Evolutionary conservation across 495 filamentous ascomycete genomes (phyloP).

Genomic region (Trichodelitschia bisporula): DNA sequence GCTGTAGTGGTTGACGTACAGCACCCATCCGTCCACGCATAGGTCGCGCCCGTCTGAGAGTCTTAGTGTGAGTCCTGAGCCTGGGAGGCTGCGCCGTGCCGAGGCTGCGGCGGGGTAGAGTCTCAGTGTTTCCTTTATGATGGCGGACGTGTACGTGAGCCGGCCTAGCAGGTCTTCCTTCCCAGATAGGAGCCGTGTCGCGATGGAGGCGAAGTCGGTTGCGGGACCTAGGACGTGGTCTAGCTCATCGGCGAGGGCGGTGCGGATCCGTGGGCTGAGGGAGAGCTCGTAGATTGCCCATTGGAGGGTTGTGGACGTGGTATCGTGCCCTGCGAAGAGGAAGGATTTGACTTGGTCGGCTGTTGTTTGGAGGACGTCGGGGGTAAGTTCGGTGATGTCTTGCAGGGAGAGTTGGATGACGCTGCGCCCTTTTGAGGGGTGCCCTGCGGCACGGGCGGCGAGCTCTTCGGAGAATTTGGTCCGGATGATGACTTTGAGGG

Average conservation of each 20-base stretch:
- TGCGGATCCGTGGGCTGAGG: constrained; percentile 13
- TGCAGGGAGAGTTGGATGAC: constrained; percentile 6
- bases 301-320: constrained; percentile 17
- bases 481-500: constrained; percentile 5
- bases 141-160: constrained; percentile 12
- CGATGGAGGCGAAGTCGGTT: constrained; percentile 1
- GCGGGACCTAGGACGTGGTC: constrained; percentile 15
- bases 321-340: constrained; percentile 24
- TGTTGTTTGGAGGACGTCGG: constrained; percentile 3
- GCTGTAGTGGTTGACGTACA: not conserved
- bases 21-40: not conserved
- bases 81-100: constrained; percentile 2
- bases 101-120: constrained; percentile 13
- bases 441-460: constrained; percentile 1
- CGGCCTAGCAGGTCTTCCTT: constrained; percentile 8
- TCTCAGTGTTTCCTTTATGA: constrained; percentile 23
- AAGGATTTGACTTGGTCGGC: constrained; percentile 14
- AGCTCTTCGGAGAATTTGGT: constrained; percentile 4
- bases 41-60: not conserved
- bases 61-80: not conserved
- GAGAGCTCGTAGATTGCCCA: constrained; percentile 18
- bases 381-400: constrained; percentile 4
- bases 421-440: constrained; percentile 4
- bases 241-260: constrained; percentile 14
- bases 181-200: constrained; percentile 3